Evolutionary conservation across 805 yeast genomes (phyloP), one percentile per base, ranked within the genome.

Genomic region (Tetrapisispora fleetii): DNA sequence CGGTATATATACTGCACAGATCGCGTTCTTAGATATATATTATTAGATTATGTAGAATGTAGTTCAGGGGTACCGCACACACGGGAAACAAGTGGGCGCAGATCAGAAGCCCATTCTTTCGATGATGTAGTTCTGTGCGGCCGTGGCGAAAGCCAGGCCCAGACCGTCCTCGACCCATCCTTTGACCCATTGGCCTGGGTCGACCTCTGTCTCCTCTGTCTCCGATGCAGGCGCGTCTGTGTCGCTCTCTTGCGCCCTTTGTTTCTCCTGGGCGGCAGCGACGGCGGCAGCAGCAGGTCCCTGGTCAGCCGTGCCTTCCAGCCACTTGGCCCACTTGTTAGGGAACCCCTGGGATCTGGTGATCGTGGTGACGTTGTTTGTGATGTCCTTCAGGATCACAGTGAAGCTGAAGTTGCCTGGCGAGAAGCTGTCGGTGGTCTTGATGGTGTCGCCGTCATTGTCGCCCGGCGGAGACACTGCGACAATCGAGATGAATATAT

Each of bases 321-420:
- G 73, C 99, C 99, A 93, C n/a, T 78, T 71, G 10, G 89, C 83
- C 99, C 99, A 93, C 61, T 79, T 81, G 42, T 78, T 63, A 11
- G 99, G 98, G 72, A 88, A 84, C 7, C 95, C 80, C 66, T 93
- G 99, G 0, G 98, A 85, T 56, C 83, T 81, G 45, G 87, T 81
- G 28, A 79, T 74, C 41, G 87, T 76, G 8, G 82, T 76, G 53
- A 93, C 79, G 53, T 80, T 77, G 67, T 93, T 91, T 37, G 84
- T 80, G 40, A 80, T 78, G 61, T 93, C 99, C 55, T 79, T 78
- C 55, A 93, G 72, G 19, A 86, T 76, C 35, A 89, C 72, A 9
- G 87, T 78, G 64, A 93, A 90, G 37, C 79, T 77, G 62, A 91
- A 90, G 13, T 85, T 76, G 22, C 75, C 72, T 1, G 77, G 62